Evolutionary conservation across 1,139 yeast species (phyloP), one percentile per base, ranked within the genome.

Genomic region (Fermentozyma sake): DNA sequence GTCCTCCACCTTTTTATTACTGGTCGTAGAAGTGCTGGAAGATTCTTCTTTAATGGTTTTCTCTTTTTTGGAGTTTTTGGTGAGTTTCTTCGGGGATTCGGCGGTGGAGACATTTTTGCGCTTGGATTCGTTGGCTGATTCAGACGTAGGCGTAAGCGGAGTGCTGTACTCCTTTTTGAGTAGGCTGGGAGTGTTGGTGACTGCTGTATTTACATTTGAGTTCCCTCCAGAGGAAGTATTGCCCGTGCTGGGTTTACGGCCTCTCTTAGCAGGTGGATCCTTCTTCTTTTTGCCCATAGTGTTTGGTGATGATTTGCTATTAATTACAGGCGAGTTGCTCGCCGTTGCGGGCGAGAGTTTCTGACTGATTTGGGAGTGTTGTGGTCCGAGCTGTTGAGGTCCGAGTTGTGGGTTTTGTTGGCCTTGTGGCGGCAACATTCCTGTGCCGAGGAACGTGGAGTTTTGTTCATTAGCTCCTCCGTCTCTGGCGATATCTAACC

Each of bases 401-500:
- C 13, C 17, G 3, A 23, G 20, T 13, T 23, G 27, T 18, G 19
- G 27, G 10, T 23, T 18, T 19, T 18, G 26, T 23, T 31, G 34
- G 11, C 11, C 17, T 18, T 23, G 32, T 6, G 24, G 43, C 15
- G 34, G 42, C 9, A 29, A n/a, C n/a, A n/a, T n/a, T n/a, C 32
- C 26, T 41, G 49, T 24, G 34, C 43, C 30, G 28, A 27, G 25
- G 43, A 51, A 14, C 41, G 46, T 22, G 41, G 23, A 11, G 25
- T 21, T 18, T 26, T 37, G 16, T 23, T 36, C n/a, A 29, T 35
- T 29, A 8, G 42, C 48, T 2, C 65, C 60, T 38, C 48, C 52
- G 38, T 51, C 56, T 38, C 74, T 50, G 6, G 76, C 72, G 30
- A 68, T 68, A 41, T 70, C 74, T 31, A 72, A 66, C 18, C 80